phyloP scores from a whole-genome alignment of 2,329 filamentous ascomycete species.

The Trichoderma breve region DNA sequence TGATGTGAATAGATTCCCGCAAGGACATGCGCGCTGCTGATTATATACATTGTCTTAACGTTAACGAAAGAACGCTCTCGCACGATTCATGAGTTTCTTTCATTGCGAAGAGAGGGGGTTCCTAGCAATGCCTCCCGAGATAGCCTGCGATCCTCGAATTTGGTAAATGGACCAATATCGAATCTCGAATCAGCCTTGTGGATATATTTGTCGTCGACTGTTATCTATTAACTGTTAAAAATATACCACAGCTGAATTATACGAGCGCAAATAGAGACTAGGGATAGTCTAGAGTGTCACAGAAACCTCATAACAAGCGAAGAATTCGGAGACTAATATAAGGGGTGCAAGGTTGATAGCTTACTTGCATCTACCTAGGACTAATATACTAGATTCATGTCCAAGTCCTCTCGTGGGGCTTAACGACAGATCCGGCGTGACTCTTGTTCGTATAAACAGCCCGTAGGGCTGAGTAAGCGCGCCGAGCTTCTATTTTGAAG shows the following conservation, averaged over 20 bases:
- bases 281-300: neutral
- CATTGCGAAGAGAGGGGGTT: neutral
- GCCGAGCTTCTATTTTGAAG: neutral
- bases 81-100: neutral
- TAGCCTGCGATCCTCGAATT: neutral
- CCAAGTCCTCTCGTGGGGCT: neutral
- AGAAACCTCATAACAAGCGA: neutral
- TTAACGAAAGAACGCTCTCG: neutral
- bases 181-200: neutral
- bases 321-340: neutral
- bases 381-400: neutral
- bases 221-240: neutral
- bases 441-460: neutral
- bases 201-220: neutral
- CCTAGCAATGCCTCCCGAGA: neutral
- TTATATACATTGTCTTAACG: neutral
- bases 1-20: neutral
- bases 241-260: neutral
- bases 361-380: neutral
- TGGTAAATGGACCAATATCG: neutral
- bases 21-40: neutral
- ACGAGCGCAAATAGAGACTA: neutral
- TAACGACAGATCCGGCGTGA: neutral
- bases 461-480: conserved; percentile 2
- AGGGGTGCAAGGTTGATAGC: neutral